phyloP scores from a whole-genome alignment of 148 eudicot species.

The Talinum fruticosum region DNA sequence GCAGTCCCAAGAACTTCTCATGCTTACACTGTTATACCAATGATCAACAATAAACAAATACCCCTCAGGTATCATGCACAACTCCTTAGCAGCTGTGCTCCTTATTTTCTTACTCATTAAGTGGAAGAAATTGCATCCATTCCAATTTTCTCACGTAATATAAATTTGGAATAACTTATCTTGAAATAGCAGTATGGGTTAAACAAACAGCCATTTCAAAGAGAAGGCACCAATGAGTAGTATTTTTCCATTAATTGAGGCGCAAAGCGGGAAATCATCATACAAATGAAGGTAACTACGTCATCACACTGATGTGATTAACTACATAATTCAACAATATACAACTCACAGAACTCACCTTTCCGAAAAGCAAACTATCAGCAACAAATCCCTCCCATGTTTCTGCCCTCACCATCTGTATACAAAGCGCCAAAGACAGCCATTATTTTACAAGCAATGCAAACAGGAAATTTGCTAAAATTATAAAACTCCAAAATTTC shows the following conservation, averaged over 20 bases:
- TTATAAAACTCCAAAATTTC: background rate
- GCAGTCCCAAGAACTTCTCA: background rate
- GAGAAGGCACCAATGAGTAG: no score
- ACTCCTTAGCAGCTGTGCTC: background rate
- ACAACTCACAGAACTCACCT: conserved; percentile 39
- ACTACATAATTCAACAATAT: background rate
- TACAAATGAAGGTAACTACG: no score
- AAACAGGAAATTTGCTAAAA: background rate
- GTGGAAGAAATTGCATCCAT: background rate
- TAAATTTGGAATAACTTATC: no score
- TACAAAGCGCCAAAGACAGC: background rate
- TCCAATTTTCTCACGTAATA: background rate
- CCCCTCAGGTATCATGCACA: background rate
- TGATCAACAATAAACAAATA: background rate
- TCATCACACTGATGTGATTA: no score
- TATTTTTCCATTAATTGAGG: no score
- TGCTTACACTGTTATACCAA: background rate
- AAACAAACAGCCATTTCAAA: no score
- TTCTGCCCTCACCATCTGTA: conserved; percentile 78
- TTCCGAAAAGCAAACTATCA: conserved; percentile 66
- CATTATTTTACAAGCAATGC: background rate
- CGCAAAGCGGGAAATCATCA: no score
- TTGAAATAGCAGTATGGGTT: no score
- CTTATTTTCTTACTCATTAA: background rate
- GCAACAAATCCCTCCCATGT: conserved; percentile 80